Percentiles rank a stretch among this genome's conserved stretches.
These are phyloP conservation scores for Pleurotus citrinopileatus DNA, from an alignment of 768 basidiomycete species.

Conservation along the genomic window DNA sequence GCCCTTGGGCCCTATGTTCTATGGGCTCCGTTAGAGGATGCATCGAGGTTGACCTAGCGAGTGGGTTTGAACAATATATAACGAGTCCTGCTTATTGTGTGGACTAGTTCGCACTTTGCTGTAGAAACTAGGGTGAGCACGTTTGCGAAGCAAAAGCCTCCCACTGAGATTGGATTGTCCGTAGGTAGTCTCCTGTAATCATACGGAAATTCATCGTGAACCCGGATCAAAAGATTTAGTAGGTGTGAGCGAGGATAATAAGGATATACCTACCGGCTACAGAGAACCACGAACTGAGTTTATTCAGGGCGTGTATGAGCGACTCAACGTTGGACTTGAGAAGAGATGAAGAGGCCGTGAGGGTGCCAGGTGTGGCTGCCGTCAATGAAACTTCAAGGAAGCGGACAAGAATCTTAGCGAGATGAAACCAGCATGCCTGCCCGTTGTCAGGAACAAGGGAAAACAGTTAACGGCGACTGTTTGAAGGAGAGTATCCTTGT, in stretches of 20 bases:
- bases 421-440: conserved; percentile 37
- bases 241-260: too few species aligned
- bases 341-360: not conserved
- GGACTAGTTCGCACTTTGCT: too few species aligned
- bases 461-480: not conserved
- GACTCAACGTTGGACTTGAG: not conserved
- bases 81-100: too few species aligned
- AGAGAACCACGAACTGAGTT: not conserved
- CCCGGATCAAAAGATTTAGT: too few species aligned
- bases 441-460: conserved; percentile 3
- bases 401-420: conserved; percentile 26
- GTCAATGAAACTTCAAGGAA: not conserved
- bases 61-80: too few species aligned
- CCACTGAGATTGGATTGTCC: not conserved
- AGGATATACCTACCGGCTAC: not conserved
- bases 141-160: not conserved
- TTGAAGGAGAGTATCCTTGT: not conserved
- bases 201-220: not conserved
- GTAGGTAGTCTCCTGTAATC: not conserved
- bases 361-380: not conserved
- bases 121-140: not conserved
- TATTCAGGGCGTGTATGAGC: not conserved
- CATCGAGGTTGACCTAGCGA: too few species aligned
- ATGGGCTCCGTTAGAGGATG: too few species aligned
- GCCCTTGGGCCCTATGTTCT: too few species aligned